Percentiles rank a stretch among this genome's conserved stretches.
Conservation (phyloP, 805 yeast species). For the Geotrichum ghanense region DNA sequence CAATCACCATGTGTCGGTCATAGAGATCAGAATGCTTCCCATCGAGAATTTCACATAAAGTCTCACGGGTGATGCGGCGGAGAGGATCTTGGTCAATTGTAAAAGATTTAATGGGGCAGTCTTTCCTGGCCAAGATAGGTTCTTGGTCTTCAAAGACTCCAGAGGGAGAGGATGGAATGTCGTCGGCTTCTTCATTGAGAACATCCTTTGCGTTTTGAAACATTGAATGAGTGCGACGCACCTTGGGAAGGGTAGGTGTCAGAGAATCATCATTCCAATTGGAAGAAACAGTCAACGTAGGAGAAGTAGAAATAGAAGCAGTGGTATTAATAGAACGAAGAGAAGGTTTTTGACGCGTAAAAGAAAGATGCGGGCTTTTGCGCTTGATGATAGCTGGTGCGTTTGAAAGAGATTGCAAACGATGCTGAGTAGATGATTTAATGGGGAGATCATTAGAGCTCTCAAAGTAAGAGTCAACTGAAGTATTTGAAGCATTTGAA, state of each 20-base stretch:
- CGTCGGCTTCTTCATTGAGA: conserved; percentile 24
- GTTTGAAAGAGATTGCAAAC: background rate
- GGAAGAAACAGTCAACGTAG: background rate
- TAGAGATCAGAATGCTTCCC: conserved; percentile 44
- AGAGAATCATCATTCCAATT: no score
- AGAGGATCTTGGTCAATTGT: conserved; percentile 46
- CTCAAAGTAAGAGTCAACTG: background rate
- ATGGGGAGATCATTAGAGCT: background rate
- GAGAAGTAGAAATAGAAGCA: background rate
- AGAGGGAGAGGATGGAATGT: conserved; percentile 9
- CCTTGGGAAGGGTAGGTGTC: no score
- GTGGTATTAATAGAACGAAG: background rate
- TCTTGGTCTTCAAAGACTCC: conserved; percentile 6
- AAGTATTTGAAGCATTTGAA: background rate
- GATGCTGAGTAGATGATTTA: background rate
- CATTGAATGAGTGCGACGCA: conserved; percentile 60
- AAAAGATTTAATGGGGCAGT: conserved; percentile 31
- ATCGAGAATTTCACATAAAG: conserved; percentile 45
- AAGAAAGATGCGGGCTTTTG: background rate
- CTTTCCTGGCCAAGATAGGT: conserved; percentile 12
- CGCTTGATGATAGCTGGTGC: background rate
- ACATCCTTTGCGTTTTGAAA: conserved; percentile 44
- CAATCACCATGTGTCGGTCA: conserved; percentile 52
- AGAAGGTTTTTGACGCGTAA: background rate
- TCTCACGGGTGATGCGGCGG: conserved; percentile 52